These are phyloP conservation scores for Solanum corneliomulleri DNA, from an alignment of 257 asterid species.

Conservation along the genomic window DNA sequence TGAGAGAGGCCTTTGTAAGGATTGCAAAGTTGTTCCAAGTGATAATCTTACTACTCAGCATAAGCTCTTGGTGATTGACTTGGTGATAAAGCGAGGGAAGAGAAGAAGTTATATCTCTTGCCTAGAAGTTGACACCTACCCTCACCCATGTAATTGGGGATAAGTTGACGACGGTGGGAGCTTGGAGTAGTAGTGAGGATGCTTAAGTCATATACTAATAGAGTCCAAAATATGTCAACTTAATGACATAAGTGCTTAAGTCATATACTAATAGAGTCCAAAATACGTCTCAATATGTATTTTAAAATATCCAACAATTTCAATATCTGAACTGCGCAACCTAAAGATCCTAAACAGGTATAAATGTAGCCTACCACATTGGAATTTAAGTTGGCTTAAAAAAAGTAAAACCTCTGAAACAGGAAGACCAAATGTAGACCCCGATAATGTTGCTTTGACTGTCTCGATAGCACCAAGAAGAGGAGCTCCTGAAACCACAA, in stretches of 20 bases:
- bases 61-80: not conserved
- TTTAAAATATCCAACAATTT: not conserved
- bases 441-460: slow-evolving; percentile 73
- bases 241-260: not conserved
- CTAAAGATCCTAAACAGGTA: not conserved
- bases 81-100: not conserved
- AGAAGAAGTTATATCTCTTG: not conserved
- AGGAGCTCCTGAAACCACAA: slow-evolving; percentile 67
- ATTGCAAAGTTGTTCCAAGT: not conserved
- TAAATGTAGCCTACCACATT: not conserved
- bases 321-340: not conserved
- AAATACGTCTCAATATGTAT: not conserved
- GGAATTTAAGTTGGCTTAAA: not conserved
- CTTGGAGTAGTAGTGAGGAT: not conserved
- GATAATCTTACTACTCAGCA: not conserved
- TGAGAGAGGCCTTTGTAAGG: not conserved
- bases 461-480: slow-evolving; percentile 88
- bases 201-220: not conserved
- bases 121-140: not conserved
- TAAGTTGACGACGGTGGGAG: not conserved
- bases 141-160: not conserved
- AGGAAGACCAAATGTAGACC: slow-evolving; percentile 87
- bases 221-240: not conserved
- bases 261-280: not conserved
- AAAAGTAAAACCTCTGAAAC: slow-evolving; percentile 67